phyloP scores from a whole-genome alignment of 345 rosid species.

The Dipteronia dyeriana region DNA sequence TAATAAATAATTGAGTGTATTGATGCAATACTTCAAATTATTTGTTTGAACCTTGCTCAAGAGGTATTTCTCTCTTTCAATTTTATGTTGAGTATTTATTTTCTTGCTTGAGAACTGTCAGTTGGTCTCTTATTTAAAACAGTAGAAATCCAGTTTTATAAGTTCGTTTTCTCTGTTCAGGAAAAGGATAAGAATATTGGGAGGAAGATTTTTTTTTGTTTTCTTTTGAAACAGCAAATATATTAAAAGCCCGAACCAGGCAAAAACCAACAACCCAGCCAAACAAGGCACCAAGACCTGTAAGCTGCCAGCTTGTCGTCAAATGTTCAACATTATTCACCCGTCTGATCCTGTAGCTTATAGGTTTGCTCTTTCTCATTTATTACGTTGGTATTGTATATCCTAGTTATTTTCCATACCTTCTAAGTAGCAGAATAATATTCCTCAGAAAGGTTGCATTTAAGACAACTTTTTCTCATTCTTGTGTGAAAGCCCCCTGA shows the following conservation, averaged over 20 bases:
- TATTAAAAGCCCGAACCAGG: too few species aligned
- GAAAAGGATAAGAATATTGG: constrained; percentile 91
- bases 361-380: constrained; percentile 51
- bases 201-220: too few species aligned
- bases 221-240: too few species aligned
- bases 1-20: not conserved
- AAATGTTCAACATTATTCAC: constrained; percentile 96
- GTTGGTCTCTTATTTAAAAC: not conserved
- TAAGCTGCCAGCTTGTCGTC: constrained; percentile 93
- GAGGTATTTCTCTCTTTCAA: too few species aligned
- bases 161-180: constrained; percentile 35
- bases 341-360: constrained; percentile 99
- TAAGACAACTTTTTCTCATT: not conserved
- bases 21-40: not conserved
- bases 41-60: not conserved
- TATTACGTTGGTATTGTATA: not conserved
- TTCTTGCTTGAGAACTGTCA: constrained; percentile 2
- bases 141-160: not conserved
- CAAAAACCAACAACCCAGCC: too few species aligned
- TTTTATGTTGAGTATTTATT: not conserved
- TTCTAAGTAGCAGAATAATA: not conserved
- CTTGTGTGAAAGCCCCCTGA: not conserved
- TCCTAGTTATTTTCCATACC: not conserved
- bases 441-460: not conserved
- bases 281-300: too few species aligned